A percentile compares a stretch with the other conserved stretches of the same genome.
Conservation (phyloP, 345 rosid species). For the Ceriops decandra region DNA sequence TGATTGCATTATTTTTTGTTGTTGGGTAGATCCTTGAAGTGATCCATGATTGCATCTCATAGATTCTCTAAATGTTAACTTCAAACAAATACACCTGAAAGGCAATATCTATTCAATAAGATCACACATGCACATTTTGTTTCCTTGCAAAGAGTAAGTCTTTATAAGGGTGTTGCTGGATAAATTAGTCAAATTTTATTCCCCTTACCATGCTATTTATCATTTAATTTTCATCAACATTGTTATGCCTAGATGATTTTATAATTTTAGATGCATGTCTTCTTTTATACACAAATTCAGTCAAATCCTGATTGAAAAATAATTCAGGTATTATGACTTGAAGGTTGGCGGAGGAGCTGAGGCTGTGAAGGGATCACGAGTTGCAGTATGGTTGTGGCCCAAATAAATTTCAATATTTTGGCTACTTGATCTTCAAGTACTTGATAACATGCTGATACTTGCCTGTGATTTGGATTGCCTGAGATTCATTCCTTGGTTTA, state of each 20-base stretch:
- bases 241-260: no score
- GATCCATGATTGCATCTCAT: neutral
- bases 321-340: conserved; percentile 81
- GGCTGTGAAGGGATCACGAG: conserved; percentile 91
- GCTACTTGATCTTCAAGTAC: neutral
- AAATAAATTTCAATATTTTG: conserved; percentile 33
- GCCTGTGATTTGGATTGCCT: neutral
- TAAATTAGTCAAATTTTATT: no score
- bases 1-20: no score
- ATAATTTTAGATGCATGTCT: no score
- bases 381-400: conserved; percentile 94
- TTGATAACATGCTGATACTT: neutral
- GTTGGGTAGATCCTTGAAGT: neutral
- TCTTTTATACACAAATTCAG: neutral
- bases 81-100: neutral
- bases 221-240: no score
- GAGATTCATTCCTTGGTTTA: no score
- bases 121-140: neutral
- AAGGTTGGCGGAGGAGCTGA: conserved; percentile 74
- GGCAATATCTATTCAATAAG: neutral
- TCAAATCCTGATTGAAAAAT: conserved; percentile 18
- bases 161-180: neutral
- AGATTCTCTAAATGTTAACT: neutral
- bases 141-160: neutral
- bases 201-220: no score